Base-by-base conservation (phyloP, 169 alveolate genomes). In the Babesia sp. region DNA sequence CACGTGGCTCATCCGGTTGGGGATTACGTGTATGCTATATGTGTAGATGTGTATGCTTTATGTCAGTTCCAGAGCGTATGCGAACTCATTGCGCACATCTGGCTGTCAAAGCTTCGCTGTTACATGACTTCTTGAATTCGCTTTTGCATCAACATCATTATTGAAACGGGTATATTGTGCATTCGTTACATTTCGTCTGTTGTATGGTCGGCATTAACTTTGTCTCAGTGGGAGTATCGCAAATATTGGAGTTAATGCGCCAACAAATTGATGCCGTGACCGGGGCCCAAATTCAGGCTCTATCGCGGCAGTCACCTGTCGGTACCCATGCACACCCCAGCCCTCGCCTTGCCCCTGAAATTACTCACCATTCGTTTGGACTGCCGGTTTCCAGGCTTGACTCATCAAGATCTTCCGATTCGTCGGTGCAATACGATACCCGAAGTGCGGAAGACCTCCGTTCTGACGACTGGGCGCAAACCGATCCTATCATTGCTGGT, bases 161-260 rank as follows among this genome's bases (percentile, higher is more conserved):
- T n/a, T n/a, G n/a, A n/a, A n/a, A n/a, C n/a, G n/a, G n/a, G n/a
- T n/a, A n/a, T n/a, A n/a, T n/a, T n/a, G n/a, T n/a, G n/a, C n/a
- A n/a, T n/a, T n/a, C n/a, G n/a, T n/a, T n/a, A n/a, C n/a, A n/a
- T n/a, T n/a, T n/a, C n/a, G n/a, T n/a, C n/a, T n/a, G n/a, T n/a
- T n/a, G n/a, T n/a, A n/a, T n/a, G n/a, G n/a, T n/a, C n/a, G n/a
- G n/a, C n/a, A n/a, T n/a, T n/a, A n/a, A n/a, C n/a, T n/a, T n/a
- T n/a, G n/a, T n/a, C n/a, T n/a, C n/a, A n/a, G n/a, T n/a, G n/a
- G n/a, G n/a, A n/a, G n/a, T n/a, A n/a, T 37, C 63, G 42, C 61
- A 26, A 50, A 44, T 64, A 37, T 42, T 36, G 50, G 74, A 50
- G 41, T 53, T 64, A n/a, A 45, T 64, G 74, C 54, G 54, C 61